Base-by-base conservation (phyloP, 2,329 filamentous ascomycete species). In the Fusarium sacchari region DNA sequence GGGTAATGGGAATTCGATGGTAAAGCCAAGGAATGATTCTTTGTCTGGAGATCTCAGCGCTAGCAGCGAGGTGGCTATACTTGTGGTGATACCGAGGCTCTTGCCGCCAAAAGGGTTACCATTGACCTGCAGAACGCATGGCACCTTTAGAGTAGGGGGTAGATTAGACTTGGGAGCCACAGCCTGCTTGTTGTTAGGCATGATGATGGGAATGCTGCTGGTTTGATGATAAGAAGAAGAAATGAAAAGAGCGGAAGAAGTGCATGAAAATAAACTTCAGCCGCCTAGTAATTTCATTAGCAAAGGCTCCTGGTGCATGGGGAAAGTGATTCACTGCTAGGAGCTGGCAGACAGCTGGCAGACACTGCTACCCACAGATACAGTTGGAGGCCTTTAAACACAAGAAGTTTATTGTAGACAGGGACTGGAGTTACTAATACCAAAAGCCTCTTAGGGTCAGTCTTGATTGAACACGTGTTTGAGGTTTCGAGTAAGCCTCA, bases 221-320 rank as follows among this genome's bases (percentile, higher is more conserved):
- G 10, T 32, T 30, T n/a, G 7, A 7, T 0, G 7, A 17, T 18
- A n/a, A 5, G 5, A 7, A 32, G 28, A 13, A 32, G 22, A n/a
- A n/a, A 4, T 7, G 12, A 26, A 7, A 49, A 32, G 5, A 7
- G 10, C 10, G 3, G 22, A n/a, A n/a, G 28, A 32, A 5, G 22
- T 11, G 13, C 22, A 13, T 0, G 14, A 8, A 6, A 1, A 32
- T 0, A 13, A n/a, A 30, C 7, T 5, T 5, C 3, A 6, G 17
- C 7, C 14, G 2, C 20, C 7, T 49, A 10, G 6, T 22, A n/a
- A 12, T 17, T 30, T n/a, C 14, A 9, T 30, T 17, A 47, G 44
- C 26, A 7, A 47, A 22, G 9, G 1, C 22, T n/a, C 9, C 9
- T 0, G 0, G 22, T n/a, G 6, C 40, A 42, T 11, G 0, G 14